A percentile compares a stretch with the other conserved stretches of the same genome.
phyloP scores from a whole-genome alignment of 2,329 filamentous ascomycete species.

The Cordyceps javanica region DNA sequence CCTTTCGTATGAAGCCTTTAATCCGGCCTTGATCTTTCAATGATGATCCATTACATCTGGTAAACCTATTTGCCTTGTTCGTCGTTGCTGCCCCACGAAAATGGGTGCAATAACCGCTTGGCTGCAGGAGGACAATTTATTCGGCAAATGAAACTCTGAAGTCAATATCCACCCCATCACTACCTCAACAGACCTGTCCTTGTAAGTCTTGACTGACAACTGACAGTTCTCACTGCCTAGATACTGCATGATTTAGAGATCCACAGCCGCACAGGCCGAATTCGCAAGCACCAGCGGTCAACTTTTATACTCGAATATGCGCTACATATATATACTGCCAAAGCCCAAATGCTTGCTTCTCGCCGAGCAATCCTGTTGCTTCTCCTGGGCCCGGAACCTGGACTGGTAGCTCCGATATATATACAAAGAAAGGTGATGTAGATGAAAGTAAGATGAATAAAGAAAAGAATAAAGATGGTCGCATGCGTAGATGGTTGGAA shows the following conservation, averaged over 20 bases:
- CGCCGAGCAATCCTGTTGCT: constrained; percentile 12
- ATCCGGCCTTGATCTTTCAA: constrained; percentile 12
- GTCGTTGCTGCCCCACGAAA: constrained; percentile 20
- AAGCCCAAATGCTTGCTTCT: background rate
- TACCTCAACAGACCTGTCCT: background rate
- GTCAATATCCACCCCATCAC: background rate
- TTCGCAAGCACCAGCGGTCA: background rate
- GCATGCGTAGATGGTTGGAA: background rate
- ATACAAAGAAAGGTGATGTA: constrained; percentile 6
- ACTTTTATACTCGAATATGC: background rate
- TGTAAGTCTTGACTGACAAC: background rate
- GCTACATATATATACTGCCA: constrained; percentile 10
- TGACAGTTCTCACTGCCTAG: background rate
- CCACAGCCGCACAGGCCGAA: background rate
- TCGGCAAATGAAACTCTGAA: constrained; percentile 7
- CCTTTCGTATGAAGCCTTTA: background rate
- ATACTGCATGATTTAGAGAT: background rate
- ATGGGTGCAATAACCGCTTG: constrained; percentile 22
- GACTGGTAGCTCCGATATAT: constrained; percentile 1
- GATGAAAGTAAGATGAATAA: background rate
- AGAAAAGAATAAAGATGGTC: background rate
- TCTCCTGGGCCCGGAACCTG: background rate
- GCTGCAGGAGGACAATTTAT: constrained; percentile 21
- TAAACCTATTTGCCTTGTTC: constrained; percentile 32
- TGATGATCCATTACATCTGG: constrained; percentile 37